Conservation (phyloP, 2,329 filamentous ascomycete genomes). For the Akanthomyces lecanii region DNA sequence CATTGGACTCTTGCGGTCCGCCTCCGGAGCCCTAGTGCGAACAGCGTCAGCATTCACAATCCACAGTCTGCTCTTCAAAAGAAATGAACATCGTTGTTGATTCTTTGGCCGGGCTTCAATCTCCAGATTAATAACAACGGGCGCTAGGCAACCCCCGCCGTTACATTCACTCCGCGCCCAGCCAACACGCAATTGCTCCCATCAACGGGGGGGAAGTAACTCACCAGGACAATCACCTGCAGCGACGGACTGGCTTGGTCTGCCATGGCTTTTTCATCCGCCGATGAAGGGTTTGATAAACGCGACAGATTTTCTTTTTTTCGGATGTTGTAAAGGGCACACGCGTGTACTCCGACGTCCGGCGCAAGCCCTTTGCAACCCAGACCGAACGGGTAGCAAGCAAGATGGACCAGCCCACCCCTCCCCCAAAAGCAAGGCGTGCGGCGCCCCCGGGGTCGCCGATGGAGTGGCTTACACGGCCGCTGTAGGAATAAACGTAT, state of each 20-base stretch:
- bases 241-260: constrained; percentile 46
- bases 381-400: neutral
- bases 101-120: neutral
- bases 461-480: constrained; percentile 12
- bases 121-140: neutral
- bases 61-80: neutral
- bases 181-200: neutral
- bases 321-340: neutral
- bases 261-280: constrained; percentile 22
- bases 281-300: no score
- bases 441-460: constrained; percentile 11
- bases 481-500: neutral
- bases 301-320: neutral
- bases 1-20: constrained; percentile 84
- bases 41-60: neutral
- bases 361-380: neutral
- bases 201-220: constrained; percentile 29
- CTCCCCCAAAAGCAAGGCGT: neutral
- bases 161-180: neutral
- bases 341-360: neutral
- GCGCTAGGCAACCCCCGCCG: constrained; percentile 5
- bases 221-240: constrained; percentile 72
- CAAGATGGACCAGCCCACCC: neutral
- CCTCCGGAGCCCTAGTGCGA: constrained; percentile 74
- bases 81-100: neutral